Conservation (phyloP, 371 early-diverging fungal species). For the Rhizopus arrhizus region DNA sequence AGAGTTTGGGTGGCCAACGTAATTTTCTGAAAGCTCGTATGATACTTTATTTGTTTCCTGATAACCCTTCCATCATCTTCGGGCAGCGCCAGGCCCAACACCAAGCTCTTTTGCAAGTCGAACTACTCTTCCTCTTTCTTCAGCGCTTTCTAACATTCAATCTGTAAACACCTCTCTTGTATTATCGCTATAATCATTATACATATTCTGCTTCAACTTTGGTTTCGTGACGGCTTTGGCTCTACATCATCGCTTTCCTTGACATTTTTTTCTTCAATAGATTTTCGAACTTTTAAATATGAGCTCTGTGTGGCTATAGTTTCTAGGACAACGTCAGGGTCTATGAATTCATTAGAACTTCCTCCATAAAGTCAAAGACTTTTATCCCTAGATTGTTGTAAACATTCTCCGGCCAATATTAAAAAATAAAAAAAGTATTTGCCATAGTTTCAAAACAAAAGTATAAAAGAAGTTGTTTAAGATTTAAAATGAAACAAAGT, state of each 20-base stretch:
- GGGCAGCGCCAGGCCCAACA: slow-evolving; percentile 13
- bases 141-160: slow-evolving; percentile 14
- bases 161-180: slow-evolving; percentile 18
- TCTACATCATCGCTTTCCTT: slow-evolving; percentile 15
- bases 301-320: slow-evolving; percentile 16
- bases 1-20: slow-evolving; percentile 9
- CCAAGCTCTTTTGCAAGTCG: slow-evolving; percentile 12
- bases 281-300: slow-evolving; percentile 15
- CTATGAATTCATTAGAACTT: slow-evolving; percentile 14
- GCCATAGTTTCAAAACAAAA: too few relatives aligned
- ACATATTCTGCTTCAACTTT: slow-evolving; percentile 15
- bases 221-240: slow-evolving; percentile 15
- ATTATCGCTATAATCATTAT: slow-evolving; percentile 16
- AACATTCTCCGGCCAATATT: slow-evolving; percentile 19
- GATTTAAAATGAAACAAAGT: too few relatives aligned
- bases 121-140: slow-evolving; percentile 16
- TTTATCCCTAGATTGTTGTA: slow-evolving; percentile 17
- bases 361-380: slow-evolving; percentile 18
- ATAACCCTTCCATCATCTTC: slow-evolving; percentile 17
- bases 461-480: too few relatives aligned
- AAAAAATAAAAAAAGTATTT: slow-evolving; percentile 5
- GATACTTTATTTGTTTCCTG: slow-evolving; percentile 13
- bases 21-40: slow-evolving; percentile 15
- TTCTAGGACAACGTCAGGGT: slow-evolving; percentile 20
- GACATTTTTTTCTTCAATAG: slow-evolving; percentile 14